Evolutionary conservation across 1,284 basidiomycete species (phyloP), one percentile per base, ranked within the genome.

Genomic region (Marasmius fiardii): DNA sequence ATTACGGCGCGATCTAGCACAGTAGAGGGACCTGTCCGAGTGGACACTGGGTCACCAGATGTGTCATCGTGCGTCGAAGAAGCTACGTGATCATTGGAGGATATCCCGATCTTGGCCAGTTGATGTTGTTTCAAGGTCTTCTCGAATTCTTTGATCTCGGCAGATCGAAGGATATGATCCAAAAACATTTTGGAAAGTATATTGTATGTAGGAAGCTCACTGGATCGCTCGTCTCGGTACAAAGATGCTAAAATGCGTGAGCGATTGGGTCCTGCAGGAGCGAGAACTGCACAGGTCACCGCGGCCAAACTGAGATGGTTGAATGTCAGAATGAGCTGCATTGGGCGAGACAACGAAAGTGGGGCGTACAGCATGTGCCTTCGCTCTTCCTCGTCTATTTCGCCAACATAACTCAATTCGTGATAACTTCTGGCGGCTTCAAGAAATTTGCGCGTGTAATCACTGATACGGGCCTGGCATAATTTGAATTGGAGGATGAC

Each of bases 181-280:
- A 97, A 85, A 72, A 98, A 95, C 91, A 98, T 98, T 67, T 98
- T 98, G 52, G 89, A 88, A 24, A 99, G 84, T 70, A 99, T 95
- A 64, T 90, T 92, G 70, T 89, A 89, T 24, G 93, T 88, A 12
- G 88, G 83, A 12, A 95, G 82, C 20, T 90, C 83, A 12, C 78
- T 65, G 0, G 93, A 88, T 34, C 97, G 88, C 67, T 98, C 95
- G 70, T 99, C 97, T 48, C 96, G 84, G 68, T 93, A 95, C 52
- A 99, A 81, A 23, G 93, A 89, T 5, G 94, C 92, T 51, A 99
- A 83, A 6, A 98, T 81, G 35, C 96, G 86, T 18, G 94, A 94
- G 39, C 97, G 89, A 68, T 94, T 93, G 3, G 96, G 95, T 0
- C 97, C 97, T 21, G 97, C 95, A 1, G 96, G 95, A 1, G 95